Percentiles rank a stretch among this genome's conserved stretches.
Evolutionary conservation across 805 yeast species (phyloP).

Genomic region (Yarrowia alimentaria): DNA sequence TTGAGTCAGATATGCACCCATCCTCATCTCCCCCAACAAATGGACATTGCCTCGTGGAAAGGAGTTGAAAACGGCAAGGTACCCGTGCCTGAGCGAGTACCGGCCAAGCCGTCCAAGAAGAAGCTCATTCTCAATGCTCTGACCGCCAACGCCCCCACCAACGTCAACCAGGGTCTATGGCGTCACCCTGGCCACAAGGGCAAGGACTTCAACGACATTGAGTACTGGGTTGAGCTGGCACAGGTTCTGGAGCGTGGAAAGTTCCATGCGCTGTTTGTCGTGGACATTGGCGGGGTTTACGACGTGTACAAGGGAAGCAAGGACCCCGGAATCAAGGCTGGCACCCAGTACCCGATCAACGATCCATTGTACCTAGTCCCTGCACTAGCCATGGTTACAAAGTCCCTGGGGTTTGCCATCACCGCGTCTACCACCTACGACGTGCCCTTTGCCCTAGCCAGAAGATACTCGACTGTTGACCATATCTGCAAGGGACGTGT

Average conservation of each 20-base stretch:
- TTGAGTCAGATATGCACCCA: no score
- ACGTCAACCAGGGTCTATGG: slow-evolving; percentile 42
- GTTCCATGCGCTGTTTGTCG: slow-evolving; percentile 43
- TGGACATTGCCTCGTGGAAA: slow-evolving; percentile 19
- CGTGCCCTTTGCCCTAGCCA: slow-evolving; percentile 45
- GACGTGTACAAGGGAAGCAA: slow-evolving; percentile 46
- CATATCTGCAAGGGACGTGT: slow-evolving; percentile 46
- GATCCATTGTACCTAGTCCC: slow-evolving; percentile 44
- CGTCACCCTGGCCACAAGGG: slow-evolving; percentile 44
- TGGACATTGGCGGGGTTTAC: slow-evolving; percentile 45
- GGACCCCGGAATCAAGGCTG: slow-evolving; percentile 40
- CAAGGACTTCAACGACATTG: slow-evolving; percentile 35
- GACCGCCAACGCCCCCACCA: slow-evolving; percentile 38
- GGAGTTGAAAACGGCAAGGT: slow-evolving; percentile 7
- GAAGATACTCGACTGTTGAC: slow-evolving; percentile 48
- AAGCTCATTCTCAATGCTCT: slow-evolving; percentile 44
- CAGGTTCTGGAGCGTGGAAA: slow-evolving; percentile 42
- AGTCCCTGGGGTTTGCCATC: slow-evolving; percentile 44
- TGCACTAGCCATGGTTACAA: slow-evolving; percentile 48
- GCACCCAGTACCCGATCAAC: slow-evolving; percentile 42
- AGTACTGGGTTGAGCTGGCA: slow-evolving; percentile 45
- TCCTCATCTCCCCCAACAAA: not conserved
- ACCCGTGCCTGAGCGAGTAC: slow-evolving; percentile 1
- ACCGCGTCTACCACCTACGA: slow-evolving; percentile 48
- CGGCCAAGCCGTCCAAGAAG: slow-evolving; percentile 29